A percentile compares a stretch with the other conserved stretches of the same genome.
Evolutionary conservation across 345 rosid species (phyloP).

Genomic region (Psidium guajava): DNA sequence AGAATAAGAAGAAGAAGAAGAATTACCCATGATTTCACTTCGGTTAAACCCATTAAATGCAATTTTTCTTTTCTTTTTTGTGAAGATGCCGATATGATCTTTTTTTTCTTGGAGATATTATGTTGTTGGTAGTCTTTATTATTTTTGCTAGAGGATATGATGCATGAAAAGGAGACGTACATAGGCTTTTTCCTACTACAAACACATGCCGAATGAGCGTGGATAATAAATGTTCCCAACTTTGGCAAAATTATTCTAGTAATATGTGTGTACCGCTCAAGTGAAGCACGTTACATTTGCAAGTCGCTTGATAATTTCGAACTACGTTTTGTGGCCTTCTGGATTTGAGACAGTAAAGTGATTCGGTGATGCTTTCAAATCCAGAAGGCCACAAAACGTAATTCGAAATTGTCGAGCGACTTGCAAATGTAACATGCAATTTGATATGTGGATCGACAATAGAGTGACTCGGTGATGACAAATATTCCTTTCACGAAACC

Average conservation of each 20-base stretch:
- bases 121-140: neutral
- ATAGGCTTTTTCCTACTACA: neutral
- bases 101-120: neutral
- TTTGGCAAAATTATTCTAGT: neutral
- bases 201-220: neutral
- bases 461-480: neutral
- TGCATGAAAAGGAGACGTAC: neutral
- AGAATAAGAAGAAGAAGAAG: too few species aligned
- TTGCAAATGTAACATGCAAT: too few species aligned
- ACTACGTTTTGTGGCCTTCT: neutral
- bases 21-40: neutral
- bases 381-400: too few species aligned
- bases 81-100: neutral
- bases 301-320: neutral
- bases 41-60: neutral
- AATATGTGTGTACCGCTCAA: neutral
- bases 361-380: neutral
- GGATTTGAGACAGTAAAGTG: neutral
- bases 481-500: neutral
- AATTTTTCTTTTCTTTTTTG: too few species aligned
- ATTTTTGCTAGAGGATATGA: neutral
- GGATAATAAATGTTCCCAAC: neutral
- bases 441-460: too few species aligned
- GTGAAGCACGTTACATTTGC: neutral
- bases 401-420: too few species aligned